A percentile compares a stretch with the other conserved stretches of the same genome.
phyloP scores from a whole-genome alignment of 2,329 filamentous ascomycete species.

The Lasiodiplodia sp. region DNA sequence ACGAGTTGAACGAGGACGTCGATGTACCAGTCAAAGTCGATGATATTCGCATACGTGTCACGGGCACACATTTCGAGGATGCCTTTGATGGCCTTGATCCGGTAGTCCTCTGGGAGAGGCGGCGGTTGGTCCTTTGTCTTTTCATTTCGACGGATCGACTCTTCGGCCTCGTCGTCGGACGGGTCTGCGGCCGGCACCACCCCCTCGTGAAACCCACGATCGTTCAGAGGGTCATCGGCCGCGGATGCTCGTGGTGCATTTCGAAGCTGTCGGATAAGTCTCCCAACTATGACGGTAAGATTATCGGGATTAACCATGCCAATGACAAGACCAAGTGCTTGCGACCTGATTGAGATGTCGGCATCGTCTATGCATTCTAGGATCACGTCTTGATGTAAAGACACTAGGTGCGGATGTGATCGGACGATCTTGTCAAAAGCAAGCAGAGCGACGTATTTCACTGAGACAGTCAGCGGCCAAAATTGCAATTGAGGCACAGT shows the following conservation, averaged over 20 bases:
- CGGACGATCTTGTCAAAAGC: slow-evolving; percentile 94
- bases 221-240: slow-evolving; percentile 54
- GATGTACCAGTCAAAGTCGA: slow-evolving; percentile 98
- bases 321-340: slow-evolving; percentile 88
- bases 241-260: slow-evolving; percentile 67
- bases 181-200: slow-evolving; percentile 61
- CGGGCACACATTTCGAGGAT: slow-evolving; percentile 90
- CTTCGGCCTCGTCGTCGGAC: slow-evolving; percentile 65
- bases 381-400: slow-evolving; percentile 94
- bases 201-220: slow-evolving; percentile 51
- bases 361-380: slow-evolving; percentile 94
- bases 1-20: slow-evolving; percentile 87
- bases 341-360: slow-evolving; percentile 93
- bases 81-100: slow-evolving; percentile 78
- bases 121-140: slow-evolving; percentile 58
- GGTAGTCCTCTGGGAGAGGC: slow-evolving; percentile 85
- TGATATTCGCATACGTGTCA: slow-evolving; percentile 83
- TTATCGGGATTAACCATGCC: slow-evolving; percentile 94
- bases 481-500: neutral
- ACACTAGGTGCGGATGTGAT: slow-evolving; percentile 87
- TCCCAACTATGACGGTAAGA: slow-evolving; percentile 81
- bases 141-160: slow-evolving; percentile 60
- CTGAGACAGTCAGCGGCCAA: slow-evolving; percentile 51
- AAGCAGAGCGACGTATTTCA: slow-evolving; percentile 95
- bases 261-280: slow-evolving; percentile 82